Evolutionary conservation across 164 flowering plant species (phyloP).

Genomic region (Echeveria elegans): DNA sequence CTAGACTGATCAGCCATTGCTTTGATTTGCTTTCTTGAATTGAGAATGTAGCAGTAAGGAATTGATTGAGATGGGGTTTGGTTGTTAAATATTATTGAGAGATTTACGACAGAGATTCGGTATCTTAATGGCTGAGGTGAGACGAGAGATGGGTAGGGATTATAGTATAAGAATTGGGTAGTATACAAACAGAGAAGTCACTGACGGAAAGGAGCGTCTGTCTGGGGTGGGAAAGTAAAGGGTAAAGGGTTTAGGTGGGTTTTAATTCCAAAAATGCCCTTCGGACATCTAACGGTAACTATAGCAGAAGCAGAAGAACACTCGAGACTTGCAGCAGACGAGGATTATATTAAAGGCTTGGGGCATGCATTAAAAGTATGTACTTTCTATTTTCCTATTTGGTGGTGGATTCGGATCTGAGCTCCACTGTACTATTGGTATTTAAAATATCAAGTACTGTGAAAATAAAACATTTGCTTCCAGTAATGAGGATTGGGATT

Average conservation of each 20-base stretch:
- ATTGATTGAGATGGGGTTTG: not conserved
- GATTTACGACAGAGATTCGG: not conserved
- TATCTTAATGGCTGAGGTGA: not conserved
- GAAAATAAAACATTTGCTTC: too few relatives aligned
- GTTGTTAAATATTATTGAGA: not conserved
- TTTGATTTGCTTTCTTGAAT: not conserved
- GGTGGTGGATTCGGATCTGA: too few relatives aligned
- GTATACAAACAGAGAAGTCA: not conserved
- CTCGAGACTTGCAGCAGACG: too few relatives aligned
- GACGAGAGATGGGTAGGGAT: not conserved
- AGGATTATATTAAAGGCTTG: too few relatives aligned
- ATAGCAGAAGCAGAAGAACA: not conserved
- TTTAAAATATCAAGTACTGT: too few relatives aligned
- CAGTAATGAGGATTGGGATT: too few relatives aligned
- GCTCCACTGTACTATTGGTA: too few relatives aligned
- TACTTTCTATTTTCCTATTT: too few relatives aligned
- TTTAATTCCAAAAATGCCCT: not conserved
- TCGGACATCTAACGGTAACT: conserved; percentile 7
- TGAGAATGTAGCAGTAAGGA: not conserved
- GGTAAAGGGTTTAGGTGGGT: not conserved
- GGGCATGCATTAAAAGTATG: too few relatives aligned
- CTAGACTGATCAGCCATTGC: conserved; percentile 30
- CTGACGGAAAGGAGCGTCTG: not conserved
- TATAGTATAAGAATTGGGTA: not conserved
- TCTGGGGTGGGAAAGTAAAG: not conserved